These are phyloP conservation scores for Casuarina equisetifolia DNA, from an alignment of 306 rosid species.

Conservation along the genomic window DNA sequence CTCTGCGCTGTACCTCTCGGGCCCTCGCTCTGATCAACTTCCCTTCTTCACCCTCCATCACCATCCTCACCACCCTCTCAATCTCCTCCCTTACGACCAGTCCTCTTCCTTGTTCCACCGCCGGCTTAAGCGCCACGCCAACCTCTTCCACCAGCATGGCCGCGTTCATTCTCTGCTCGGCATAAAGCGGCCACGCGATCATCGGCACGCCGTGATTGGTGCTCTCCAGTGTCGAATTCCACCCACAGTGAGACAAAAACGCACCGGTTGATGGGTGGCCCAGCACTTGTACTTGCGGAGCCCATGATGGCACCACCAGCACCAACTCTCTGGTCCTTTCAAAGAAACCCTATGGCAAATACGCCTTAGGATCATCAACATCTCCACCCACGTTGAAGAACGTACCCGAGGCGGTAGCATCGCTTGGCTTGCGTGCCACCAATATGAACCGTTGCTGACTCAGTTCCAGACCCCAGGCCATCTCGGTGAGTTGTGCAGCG, in stretches of 20 bases:
- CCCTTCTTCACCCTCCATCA: conserved; percentile 38
- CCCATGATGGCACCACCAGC: conserved; percentile 40
- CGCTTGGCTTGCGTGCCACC: conserved; percentile 30
- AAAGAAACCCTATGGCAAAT: conserved; percentile 42
- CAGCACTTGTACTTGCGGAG: conserved; percentile 33
- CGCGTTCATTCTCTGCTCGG: conserved; percentile 53
- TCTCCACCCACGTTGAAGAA: conserved; percentile 34
- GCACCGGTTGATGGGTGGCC: conserved; percentile 38
- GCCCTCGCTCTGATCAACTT: conserved; percentile 23
- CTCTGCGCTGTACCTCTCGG: conserved; percentile 18
- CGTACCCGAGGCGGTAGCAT: neutral
- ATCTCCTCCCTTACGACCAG: conserved; percentile 33
- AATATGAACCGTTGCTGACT: conserved; percentile 47
- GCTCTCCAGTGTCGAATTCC: conserved; percentile 62
- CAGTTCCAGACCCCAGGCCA: conserved; percentile 46
- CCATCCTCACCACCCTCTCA: conserved; percentile 32
- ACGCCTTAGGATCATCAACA: conserved; percentile 7
- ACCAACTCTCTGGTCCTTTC: conserved; percentile 36
- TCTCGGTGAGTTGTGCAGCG: conserved; percentile 29
- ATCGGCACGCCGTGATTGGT: conserved; percentile 42
- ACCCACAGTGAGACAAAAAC: conserved; percentile 54
- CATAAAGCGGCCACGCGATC: conserved; percentile 53
- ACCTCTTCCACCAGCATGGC: conserved; percentile 36
- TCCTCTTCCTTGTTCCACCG: neutral
- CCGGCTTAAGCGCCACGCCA: conserved; percentile 28